Percentiles rank a stretch among this genome's conserved stretches.
These are phyloP conservation scores for Scopulariopsis brevicaulis DNA, from an alignment of 2,329 filamentous ascomycete genomes.

Conservation along the genomic window DNA sequence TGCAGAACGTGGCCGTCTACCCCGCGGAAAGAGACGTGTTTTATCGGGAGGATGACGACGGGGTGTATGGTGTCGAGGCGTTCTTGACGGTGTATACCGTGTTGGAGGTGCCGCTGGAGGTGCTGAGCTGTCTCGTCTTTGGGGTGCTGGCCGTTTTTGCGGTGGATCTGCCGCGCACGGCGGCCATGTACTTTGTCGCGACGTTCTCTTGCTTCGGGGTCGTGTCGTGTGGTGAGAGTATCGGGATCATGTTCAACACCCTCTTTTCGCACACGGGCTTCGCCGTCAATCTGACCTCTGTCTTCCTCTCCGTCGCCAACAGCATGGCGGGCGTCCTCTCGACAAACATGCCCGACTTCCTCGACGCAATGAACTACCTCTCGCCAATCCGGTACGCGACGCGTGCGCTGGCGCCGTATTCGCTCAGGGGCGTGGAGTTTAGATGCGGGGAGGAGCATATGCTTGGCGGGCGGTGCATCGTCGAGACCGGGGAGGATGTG, in stretches of 20 bases:
- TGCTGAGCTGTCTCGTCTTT: constrained; percentile 53
- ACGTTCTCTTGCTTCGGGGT: constrained; percentile 63
- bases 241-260: constrained; percentile 74
- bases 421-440: constrained; percentile 48
- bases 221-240: constrained; percentile 61
- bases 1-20: constrained; percentile 68
- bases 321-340: constrained; percentile 62
- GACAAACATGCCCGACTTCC: constrained; percentile 54
- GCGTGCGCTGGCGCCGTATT: constrained; percentile 55
- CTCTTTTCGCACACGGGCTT: constrained; percentile 65
- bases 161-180: constrained; percentile 51
- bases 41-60: constrained; percentile 65
- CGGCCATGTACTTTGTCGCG: constrained; percentile 53
- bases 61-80: constrained; percentile 58
- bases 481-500: constrained; percentile 55
- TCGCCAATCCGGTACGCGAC: constrained; percentile 60
- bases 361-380: constrained; percentile 60
- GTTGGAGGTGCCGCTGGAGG: constrained; percentile 62
- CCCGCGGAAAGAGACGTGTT: constrained; percentile 64
- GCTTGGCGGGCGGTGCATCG: constrained; percentile 50
- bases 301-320: constrained; percentile 59
- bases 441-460: constrained; percentile 50
- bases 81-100: constrained; percentile 62
- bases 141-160: constrained; percentile 53
- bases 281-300: constrained; percentile 60